phyloP scores from a whole-genome alignment of 83 land plant genomes.

The Picea abies region DNA sequence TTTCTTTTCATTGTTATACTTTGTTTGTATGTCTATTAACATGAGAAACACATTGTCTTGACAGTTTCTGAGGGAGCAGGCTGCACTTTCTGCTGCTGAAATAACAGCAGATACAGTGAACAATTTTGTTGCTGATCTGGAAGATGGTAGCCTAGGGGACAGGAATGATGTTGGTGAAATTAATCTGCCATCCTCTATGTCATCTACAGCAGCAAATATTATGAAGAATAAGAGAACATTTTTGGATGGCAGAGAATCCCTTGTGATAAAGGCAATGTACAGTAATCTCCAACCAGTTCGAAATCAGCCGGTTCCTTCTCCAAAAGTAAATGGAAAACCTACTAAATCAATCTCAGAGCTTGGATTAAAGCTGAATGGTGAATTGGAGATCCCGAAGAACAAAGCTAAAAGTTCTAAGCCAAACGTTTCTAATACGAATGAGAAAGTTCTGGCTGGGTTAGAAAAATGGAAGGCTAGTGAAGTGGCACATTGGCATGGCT shows the following conservation, averaged over 20 bases:
- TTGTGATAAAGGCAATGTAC: conserved; percentile 11
- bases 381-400: conserved; percentile 23
- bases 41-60: neutral
- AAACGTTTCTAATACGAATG: conserved; percentile 43
- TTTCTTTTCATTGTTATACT: conserved; percentile 7
- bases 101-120: conserved; percentile 76
- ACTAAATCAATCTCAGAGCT: conserved; percentile 42
- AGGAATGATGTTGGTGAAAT: conserved; percentile 18
- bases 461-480: conserved; percentile 80
- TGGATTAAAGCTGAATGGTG: conserved; percentile 38
- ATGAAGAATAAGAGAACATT: conserved; percentile 38
- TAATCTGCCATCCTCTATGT: conserved; percentile 18
- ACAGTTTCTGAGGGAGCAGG: conserved; percentile 93
- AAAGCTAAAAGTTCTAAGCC: neutral
- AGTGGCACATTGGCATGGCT: conserved; percentile 70
- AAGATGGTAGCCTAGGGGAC: conserved; percentile 31
- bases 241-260: conserved; percentile 18
- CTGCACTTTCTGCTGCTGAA: conserved; percentile 69
- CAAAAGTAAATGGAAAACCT: conserved; percentile 64
- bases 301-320: conserved; percentile 20
- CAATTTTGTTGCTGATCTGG: conserved; percentile 72
- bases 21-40: neutral
- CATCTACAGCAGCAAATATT: conserved; percentile 16
- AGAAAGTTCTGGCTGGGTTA: conserved; percentile 67
- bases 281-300: conserved; percentile 22